These are phyloP conservation scores for Penicillium arizonense DNA, from an alignment of 495 filamentous ascomycete species.

Conservation along the genomic window DNA sequence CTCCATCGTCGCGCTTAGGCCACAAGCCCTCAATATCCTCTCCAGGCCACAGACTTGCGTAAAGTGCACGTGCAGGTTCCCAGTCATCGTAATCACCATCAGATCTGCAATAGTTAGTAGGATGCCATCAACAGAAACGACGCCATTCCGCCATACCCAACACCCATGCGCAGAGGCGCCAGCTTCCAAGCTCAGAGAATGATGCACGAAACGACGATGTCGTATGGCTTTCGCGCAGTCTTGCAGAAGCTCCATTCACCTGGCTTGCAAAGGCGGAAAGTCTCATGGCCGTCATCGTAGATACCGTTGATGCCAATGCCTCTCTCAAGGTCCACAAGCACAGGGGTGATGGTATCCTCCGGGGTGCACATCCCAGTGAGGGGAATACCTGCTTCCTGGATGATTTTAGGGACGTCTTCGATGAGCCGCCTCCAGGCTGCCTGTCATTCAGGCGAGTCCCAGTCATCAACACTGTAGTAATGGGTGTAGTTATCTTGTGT, in stretches of 20 bases:
- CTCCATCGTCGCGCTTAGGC: background rate
- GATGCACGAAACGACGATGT: conserved; percentile 15
- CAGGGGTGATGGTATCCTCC: background rate
- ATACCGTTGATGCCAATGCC: conserved; percentile 15
- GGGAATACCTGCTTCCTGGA: conserved; percentile 2
- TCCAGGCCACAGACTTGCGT: conserved; percentile 1
- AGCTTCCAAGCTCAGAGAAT: conserved; percentile 13
- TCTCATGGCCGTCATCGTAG: background rate
- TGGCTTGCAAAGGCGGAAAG: conserved; percentile 1
- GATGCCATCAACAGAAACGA: background rate
- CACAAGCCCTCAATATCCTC: background rate
- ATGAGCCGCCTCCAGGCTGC: conserved; percentile 14
- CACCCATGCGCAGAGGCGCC: conserved; percentile 5
- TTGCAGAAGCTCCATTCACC: conserved; percentile 1
- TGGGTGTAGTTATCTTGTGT: conserved; percentile 12
- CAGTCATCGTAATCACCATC: conserved; percentile 7
- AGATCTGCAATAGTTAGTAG: background rate
- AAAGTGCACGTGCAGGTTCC: background rate
- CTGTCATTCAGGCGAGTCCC: conserved; percentile 10
- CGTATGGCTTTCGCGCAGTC: conserved; percentile 13
- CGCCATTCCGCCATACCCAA: background rate
- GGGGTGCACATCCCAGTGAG: background rate
- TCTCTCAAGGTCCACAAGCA: background rate
- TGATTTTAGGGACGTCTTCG: conserved; percentile 11
- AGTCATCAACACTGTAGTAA: conserved; percentile 9